A percentile compares a stretch with the other conserved stretches of the same genome.
These are phyloP conservation scores for Lasiosphaeria ovina DNA, from an alignment of 495 filamentous ascomycete genomes.

Conservation along the genomic window DNA sequence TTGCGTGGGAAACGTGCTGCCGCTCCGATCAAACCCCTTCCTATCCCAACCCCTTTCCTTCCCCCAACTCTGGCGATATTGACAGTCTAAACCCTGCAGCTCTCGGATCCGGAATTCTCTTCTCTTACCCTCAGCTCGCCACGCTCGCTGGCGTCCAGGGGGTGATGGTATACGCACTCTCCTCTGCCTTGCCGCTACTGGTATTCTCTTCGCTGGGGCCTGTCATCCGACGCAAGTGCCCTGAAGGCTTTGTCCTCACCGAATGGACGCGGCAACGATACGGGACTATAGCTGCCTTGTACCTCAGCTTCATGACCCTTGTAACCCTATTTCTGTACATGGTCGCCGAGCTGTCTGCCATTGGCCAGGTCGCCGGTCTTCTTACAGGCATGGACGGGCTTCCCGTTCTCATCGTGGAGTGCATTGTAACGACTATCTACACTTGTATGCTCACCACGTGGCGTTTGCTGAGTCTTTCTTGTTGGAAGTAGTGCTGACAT, in stretches of 20 bases:
- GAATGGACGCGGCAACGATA: conserved; percentile 77
- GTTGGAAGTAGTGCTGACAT: conserved; percentile 14
- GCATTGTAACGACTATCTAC: conserved; percentile 70
- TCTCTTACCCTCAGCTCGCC: conserved; percentile 74
- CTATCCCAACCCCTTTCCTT: conserved; percentile 17
- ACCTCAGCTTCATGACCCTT: conserved; percentile 68
- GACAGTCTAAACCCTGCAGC: conserved; percentile 47
- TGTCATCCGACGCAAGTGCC: conserved; percentile 69
- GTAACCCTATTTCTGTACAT: conserved; percentile 78
- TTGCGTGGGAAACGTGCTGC: conserved; percentile 93
- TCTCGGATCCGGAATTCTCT: conserved; percentile 74
- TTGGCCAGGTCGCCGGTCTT: conserved; percentile 69
- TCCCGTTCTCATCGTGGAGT: conserved; percentile 71
- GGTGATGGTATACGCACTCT: conserved; percentile 66
- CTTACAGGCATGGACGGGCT: conserved; percentile 70
- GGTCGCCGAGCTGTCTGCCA: conserved; percentile 71
- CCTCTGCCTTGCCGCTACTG: conserved; percentile 64
- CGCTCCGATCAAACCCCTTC: conserved; percentile 52
- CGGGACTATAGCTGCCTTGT: conserved; percentile 61
- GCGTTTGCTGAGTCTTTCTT: not conserved
- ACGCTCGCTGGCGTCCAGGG: conserved; percentile 77
- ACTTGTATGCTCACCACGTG: conserved; percentile 55
- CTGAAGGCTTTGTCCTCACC: conserved; percentile 74
- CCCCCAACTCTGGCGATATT: conserved; percentile 23
- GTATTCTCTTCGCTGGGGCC: conserved; percentile 67